phyloP scores from a whole-genome alignment of 176 grass and related monocot genomes.

The Dactylis glomerata region DNA sequence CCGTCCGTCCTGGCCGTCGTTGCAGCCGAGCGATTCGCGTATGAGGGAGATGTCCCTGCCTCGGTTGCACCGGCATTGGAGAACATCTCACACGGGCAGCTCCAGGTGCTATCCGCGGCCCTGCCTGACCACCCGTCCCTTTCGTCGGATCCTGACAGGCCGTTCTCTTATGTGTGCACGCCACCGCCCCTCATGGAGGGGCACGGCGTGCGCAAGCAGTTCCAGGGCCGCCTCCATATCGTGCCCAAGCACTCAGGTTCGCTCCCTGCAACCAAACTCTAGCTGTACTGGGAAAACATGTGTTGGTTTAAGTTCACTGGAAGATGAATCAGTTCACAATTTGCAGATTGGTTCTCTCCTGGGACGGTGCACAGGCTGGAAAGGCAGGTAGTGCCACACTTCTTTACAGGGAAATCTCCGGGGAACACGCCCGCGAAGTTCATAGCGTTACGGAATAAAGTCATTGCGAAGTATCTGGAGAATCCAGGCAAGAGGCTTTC shows the following conservation, averaged over 20 bases:
- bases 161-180: constrained; percentile 72
- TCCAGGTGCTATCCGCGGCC: constrained; percentile 63
- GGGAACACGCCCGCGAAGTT: constrained; percentile 73
- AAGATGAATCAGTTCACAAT: background rate
- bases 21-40: constrained; percentile 45
- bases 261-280: background rate
- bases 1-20: constrained; percentile 58
- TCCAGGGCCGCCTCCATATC: constrained; percentile 46
- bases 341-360: constrained; percentile 84
- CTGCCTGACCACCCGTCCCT: constrained; percentile 66
- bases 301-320: background rate
- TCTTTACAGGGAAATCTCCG: constrained; percentile 65
- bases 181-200: constrained; percentile 76
- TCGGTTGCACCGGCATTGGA: constrained; percentile 28
- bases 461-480: constrained; percentile 73
- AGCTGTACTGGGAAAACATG: background rate
- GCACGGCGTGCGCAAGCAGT: constrained; percentile 55
- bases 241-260: constrained; percentile 76
- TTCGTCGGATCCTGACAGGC: constrained; percentile 40
- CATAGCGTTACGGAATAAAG: constrained; percentile 68
- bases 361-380: constrained; percentile 77
- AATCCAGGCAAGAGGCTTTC: constrained; percentile 67
- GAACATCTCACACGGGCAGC: constrained; percentile 84
- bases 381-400: constrained; percentile 80
- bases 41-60: background rate